Base-by-base conservation (phyloP, 345 rosid species). In the Hibiscus tridactylites region DNA sequence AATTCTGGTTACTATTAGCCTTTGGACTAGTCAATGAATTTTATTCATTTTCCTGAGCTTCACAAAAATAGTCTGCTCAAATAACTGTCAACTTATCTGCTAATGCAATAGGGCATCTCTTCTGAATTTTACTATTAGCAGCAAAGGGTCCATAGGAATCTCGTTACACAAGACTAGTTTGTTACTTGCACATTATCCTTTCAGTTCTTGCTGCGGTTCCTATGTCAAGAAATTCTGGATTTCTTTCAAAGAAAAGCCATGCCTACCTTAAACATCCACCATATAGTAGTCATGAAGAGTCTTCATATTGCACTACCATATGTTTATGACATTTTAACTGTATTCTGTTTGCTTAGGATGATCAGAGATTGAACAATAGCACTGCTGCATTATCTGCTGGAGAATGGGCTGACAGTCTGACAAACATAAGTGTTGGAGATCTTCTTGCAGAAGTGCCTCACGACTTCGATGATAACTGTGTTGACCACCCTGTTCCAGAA, bases 371-470 rank as follows among this genome's bases (percentile, higher is more conserved):
- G 58, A 77, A 75, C 75, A 83, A 77, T 71, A 74, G 39, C 61
- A 73, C 73, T 76, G 76, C 81, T 77, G 76, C 83, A 54, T 73
- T 83, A 21, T 84, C 97, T 68, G 91, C 97, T 15, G 88, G 92
- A 70, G 98, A 87, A 60, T 96, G 98, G 98, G 97, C 96, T 16
- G 99, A 96, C 81, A 92, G 96, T 77, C 91, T 91, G 65, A 96
- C 98, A 80, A 85, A 91, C 82, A 84, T 89, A 63, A 92, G 97
- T 72, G 77, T 96, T 62, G 99, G 98, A 72, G 97, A 92, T 83
- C 83, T 96, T 67, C 95, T 96, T 33, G 79, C 89, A 71, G 97
- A 89, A 65, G 88, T 81, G 50, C 88, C 91, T 72, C 79, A 85
- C 46, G 79, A 79, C 75, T 70, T 81, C 65, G 82, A 81, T 73